Evolutionary conservation across 306 rosid genomes (phyloP), one percentile per base, ranked within the genome.

Genomic region (Crotalaria pallida): DNA sequence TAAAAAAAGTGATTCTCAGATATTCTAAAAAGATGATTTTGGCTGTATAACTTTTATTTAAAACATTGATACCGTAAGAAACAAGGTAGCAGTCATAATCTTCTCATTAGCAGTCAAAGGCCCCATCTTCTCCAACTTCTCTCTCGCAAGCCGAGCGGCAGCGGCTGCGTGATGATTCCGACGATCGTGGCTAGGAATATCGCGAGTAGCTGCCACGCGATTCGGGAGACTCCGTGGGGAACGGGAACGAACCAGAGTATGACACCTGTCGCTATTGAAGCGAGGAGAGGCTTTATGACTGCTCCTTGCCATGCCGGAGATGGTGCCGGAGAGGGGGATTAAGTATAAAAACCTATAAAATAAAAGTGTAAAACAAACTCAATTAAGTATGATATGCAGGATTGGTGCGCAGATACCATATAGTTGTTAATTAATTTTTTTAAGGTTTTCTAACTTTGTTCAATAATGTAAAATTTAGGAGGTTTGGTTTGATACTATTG

Each of bases 131-230:
- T 77, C 80, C 85, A 94, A 77, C 87, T 74, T 87, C 86, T 94
- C 97, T 80, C 56, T 79, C 0, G 97, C 99, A 65, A 94, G 92
- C 97, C 99, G 3, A 95, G 92, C 4, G 97, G 97, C 71, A 95
- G 44, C 0, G 99, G 99, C 77, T 95, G 97, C 2, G 96, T 86
- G 53, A 95, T 95, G 65, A 95, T 95, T 1, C 99, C 99, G 10
- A 91, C 96, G 55, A 95, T 89, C 11, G 99, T 95, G 29, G 89
- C 97, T 0, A 95, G 70, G 87, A 95, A 95, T 50, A 95, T 91
- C 6, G 97, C 89, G 6, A 95, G 81, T 18, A 95, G 67, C 58
- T 95, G 96, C 99, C 99, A 95, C 3, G 99, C 99, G 29, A 83
- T 77, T 6, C 72, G 75, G 4, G 95, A 62, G 23, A 91, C 97